Conservation (phyloP, 2,329 filamentous ascomycete genomes). For the Ampelomyces quisqualis region DNA sequence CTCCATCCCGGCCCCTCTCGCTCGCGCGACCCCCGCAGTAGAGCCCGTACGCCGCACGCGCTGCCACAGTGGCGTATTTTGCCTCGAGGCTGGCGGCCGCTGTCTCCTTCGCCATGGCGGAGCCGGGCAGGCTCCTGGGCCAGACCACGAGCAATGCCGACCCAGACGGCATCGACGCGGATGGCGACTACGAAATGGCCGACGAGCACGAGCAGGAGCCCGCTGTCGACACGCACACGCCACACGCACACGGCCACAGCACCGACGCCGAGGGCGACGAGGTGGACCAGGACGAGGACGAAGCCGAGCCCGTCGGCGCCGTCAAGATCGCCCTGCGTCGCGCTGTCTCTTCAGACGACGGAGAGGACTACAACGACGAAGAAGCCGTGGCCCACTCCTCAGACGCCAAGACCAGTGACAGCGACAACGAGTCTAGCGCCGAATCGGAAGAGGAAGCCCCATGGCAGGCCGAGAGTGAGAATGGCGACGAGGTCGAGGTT, state of each 20-base stretch:
- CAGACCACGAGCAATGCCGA: conserved; percentile 35
- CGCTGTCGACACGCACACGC: conserved; percentile 13
- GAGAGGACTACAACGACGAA: conserved; percentile 44
- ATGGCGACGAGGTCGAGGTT: conserved; percentile 59
- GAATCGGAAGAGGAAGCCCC: conserved; percentile 60
- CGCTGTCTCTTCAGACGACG: conserved; percentile 41
- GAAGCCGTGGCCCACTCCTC: conserved; percentile 44
- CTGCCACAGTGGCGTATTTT: conserved; percentile 40
- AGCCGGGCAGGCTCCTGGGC: conserved; percentile 44
- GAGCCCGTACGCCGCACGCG: conserved; percentile 10
- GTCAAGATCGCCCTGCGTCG: conserved; percentile 44
- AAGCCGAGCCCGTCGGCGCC: conserved; percentile 48
- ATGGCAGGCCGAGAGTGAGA: conserved; percentile 56
- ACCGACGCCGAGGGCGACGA: conserved; percentile 48
- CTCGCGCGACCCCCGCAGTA: conserved; percentile 30
- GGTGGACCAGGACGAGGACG: conserved; percentile 56
- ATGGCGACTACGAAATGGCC: conserved; percentile 45
- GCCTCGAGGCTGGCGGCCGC: conserved; percentile 44
- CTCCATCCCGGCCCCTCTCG: conserved; percentile 21
- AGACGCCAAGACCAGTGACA: conserved; percentile 42
- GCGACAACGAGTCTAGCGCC: conserved; percentile 43
- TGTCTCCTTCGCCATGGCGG: conserved; percentile 47
- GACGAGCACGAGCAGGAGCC: conserved; percentile 36
- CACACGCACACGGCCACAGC: conserved; percentile 34
- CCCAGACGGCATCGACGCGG: conserved; percentile 40